A percentile compares a stretch with the other conserved stretches of the same genome.
Conservation (phyloP, 2,329 filamentous ascomycete species). For the Fusarium nelsonii region DNA sequence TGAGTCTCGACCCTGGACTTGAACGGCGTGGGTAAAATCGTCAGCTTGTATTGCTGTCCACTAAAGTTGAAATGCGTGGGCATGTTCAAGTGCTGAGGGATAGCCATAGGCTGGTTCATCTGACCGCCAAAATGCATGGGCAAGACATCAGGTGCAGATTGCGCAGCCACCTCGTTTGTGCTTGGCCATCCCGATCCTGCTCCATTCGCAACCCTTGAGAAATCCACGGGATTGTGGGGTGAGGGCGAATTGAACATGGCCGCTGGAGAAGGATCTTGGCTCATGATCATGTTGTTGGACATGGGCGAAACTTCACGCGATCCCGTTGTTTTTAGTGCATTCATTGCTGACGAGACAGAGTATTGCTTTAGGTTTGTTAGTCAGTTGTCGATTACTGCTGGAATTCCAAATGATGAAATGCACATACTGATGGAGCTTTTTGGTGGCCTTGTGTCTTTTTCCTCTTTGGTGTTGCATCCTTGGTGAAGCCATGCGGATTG, state of each 20-base stretch:
- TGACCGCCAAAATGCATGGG: constrained; percentile 47
- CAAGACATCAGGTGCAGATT: constrained; percentile 43
- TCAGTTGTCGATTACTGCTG: neutral
- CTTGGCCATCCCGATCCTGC: constrained; percentile 52
- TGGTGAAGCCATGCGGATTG: constrained; percentile 52
- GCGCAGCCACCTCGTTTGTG: constrained; percentile 45
- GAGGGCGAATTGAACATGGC: constrained; percentile 63
- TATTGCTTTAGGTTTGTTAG: constrained; percentile 60
- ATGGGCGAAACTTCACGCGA: constrained; percentile 69
- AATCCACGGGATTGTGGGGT: constrained; percentile 57
- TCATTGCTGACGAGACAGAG: constrained; percentile 64
- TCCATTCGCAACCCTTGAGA: constrained; percentile 51
- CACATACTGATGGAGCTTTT: constrained; percentile 57
- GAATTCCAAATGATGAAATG: constrained; percentile 18
- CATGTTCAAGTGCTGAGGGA: constrained; percentile 51
- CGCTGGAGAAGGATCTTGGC: constrained; percentile 65
- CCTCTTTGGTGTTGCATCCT: constrained; percentile 45
- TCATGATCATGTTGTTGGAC: constrained; percentile 63
- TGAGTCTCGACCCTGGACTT: constrained; percentile 98
- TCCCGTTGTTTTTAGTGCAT: constrained; percentile 59
- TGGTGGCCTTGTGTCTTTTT: constrained; percentile 44
- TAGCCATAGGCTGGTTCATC: constrained; percentile 48
- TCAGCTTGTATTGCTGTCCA: constrained; percentile 59
- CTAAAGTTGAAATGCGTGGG: constrained; percentile 50
- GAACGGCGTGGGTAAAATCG: constrained; percentile 74